phyloP scores from a whole-genome alignment of 2,329 filamentous ascomycete genomes.

The Colletotrichum acutatum region DNA sequence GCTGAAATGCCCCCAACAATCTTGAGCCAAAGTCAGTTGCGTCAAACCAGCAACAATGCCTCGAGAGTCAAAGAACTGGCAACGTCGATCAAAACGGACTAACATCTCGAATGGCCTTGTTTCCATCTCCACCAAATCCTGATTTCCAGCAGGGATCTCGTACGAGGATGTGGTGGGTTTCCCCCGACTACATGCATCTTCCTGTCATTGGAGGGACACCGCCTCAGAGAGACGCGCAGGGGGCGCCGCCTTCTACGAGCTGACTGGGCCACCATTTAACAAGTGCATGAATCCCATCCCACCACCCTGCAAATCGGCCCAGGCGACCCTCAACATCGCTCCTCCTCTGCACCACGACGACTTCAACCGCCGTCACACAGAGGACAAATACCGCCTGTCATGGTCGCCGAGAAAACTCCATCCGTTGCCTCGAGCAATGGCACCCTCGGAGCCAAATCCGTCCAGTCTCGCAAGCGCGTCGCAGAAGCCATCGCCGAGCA shows the following conservation, averaged over 20 bases:
- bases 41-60: background rate
- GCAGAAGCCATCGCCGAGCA: conserved; percentile 49
- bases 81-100: background rate
- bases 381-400: background rate
- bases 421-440: conserved; percentile 32
- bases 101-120: background rate
- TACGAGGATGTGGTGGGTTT: conserved; percentile 28
- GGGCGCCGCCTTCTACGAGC: conserved; percentile 2
- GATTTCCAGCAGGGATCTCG: conserved; percentile 2
- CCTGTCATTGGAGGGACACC: conserved; percentile 19
- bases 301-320: background rate
- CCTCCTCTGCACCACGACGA: background rate
- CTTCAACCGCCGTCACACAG: background rate
- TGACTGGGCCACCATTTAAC: conserved; percentile 15
- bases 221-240: conserved; percentile 22
- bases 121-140: background rate
- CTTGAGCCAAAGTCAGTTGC: background rate
- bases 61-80: background rate
- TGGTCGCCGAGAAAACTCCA: conserved; percentile 14
- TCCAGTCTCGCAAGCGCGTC: conserved; percentile 55
- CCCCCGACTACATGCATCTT: conserved; percentile 29
- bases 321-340: background rate
- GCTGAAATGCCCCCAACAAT: background rate
- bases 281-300: conserved; percentile 21
- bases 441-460: background rate